Evolutionary conservation across 2,329 filamentous ascomycete genomes (phyloP).

Genomic region (Pseudopyrenochaeta lycopersici): DNA sequence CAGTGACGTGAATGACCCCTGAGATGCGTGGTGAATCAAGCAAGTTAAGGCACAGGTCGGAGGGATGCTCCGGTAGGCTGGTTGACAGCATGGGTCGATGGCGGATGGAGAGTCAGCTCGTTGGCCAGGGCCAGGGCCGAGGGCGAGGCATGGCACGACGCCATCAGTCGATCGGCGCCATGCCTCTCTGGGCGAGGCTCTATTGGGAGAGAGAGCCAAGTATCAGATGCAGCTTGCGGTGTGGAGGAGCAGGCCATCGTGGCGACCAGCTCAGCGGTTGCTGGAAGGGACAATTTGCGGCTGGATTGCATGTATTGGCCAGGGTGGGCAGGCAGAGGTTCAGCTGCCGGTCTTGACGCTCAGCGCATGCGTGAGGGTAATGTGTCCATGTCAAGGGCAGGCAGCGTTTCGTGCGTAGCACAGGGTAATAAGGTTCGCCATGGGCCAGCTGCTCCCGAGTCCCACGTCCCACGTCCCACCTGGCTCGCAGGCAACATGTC

Average conservation of each 20-base stretch:
- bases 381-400: slow-evolving; percentile 5
- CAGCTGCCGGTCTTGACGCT: slow-evolving; percentile 5
- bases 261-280: slow-evolving; percentile 9
- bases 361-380: not conserved
- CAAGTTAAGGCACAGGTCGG: slow-evolving; percentile 4
- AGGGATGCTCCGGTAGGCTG: slow-evolving; percentile 31
- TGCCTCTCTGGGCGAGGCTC: slow-evolving; percentile 15
- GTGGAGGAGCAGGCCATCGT: slow-evolving; percentile 16
- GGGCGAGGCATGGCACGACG: slow-evolving; percentile 20
- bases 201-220: slow-evolving; percentile 25
- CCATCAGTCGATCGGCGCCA: slow-evolving; percentile 31
- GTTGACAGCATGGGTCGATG: slow-evolving; percentile 29
- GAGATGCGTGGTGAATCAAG: slow-evolving; percentile 9
- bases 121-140: slow-evolving; percentile 26
- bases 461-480: slow-evolving; percentile 18
- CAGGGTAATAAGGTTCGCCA: slow-evolving; percentile 13
- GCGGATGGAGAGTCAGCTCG: slow-evolving; percentile 26
- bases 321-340: not conserved
- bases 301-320: slow-evolving; percentile 7
- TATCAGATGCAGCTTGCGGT: slow-evolving; percentile 20
- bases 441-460: slow-evolving; percentile 19
- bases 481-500: not conserved
- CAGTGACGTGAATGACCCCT: slow-evolving; percentile 9
- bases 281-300: not conserved
- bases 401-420: slow-evolving; percentile 12